These are phyloP conservation scores for Pyrenophora seminiperda DNA, from an alignment of 2,329 filamentous ascomycete genomes.

Conservation along the genomic window DNA sequence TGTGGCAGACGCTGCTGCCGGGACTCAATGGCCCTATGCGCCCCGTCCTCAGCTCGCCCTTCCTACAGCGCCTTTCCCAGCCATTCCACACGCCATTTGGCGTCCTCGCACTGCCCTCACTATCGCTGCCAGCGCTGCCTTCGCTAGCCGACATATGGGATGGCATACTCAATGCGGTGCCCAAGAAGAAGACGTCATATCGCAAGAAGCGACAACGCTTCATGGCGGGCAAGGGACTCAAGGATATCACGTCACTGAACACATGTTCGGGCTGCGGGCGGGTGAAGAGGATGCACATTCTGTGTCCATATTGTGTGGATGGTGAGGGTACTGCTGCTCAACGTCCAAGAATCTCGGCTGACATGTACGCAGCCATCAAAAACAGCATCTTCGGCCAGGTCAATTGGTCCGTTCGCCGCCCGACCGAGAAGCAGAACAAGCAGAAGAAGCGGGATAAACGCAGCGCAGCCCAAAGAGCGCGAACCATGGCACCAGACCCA, in stretches of 20 bases:
- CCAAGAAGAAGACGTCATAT: conserved; percentile 98
- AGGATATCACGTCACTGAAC: conserved; percentile 86
- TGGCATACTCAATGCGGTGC: conserved; percentile 85
- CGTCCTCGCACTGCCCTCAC: conserved; percentile 58
- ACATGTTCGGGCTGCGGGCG: conserved; percentile 88
- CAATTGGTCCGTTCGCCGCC: conserved; percentile 34
- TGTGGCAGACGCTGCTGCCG: conserved; percentile 61
- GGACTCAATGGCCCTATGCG: conserved; percentile 50
- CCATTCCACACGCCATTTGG: conserved; percentile 66
- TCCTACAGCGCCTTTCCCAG: conserved; percentile 54
- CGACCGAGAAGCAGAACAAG: conserved; percentile 39
- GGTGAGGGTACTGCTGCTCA: conserved; percentile 60
- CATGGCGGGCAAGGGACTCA: conserved; percentile 92
- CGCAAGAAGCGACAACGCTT: conserved; percentile 92
- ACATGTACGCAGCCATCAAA: conserved; percentile 37
- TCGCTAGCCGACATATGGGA: conserved; percentile 87
- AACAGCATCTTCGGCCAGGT: conserved; percentile 41
- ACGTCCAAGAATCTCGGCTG: conserved; percentile 3
- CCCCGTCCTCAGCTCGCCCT: conserved; percentile 47
- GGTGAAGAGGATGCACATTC: conserved; percentile 82
- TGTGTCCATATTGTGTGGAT: conserved; percentile 85
- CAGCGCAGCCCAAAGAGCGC: conserved; percentile 18
- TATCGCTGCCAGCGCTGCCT: conserved; percentile 43
- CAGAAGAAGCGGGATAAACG: conserved; percentile 32
- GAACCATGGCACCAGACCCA: conserved; percentile 27